These are phyloP conservation scores for Serpula lacrymans DNA, from an alignment of 768 basidiomycete species.

Conservation along the genomic window DNA sequence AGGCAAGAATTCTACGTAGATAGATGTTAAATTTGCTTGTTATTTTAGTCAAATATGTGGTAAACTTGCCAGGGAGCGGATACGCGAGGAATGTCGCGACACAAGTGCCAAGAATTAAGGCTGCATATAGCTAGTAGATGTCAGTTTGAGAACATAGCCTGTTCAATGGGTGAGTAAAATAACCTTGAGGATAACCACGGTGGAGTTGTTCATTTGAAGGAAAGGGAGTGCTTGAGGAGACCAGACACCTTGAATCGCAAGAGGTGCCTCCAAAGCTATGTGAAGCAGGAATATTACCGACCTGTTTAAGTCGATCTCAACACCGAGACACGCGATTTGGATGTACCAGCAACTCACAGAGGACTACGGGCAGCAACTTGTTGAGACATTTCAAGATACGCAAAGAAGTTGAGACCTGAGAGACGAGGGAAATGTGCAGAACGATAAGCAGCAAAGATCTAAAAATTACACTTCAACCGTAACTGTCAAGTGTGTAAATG, in stretches of 20 bases:
- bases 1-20: constrained; percentile 65
- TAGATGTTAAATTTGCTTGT: not conserved
- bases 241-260: constrained; percentile 75
- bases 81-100: constrained; percentile 61
- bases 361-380: constrained; percentile 33
- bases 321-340: not conserved
- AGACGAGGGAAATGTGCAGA: no score
- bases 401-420: constrained; percentile 20
- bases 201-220: constrained; percentile 79
- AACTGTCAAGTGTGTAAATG: no score
- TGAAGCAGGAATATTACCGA: constrained; percentile 75
- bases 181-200: constrained; percentile 73
- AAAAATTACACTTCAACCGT: no score
- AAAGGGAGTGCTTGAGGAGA: constrained; percentile 65
- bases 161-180: not conserved
- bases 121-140: constrained; percentile 58
- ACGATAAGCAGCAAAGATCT: no score
- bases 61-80: constrained; percentile 65
- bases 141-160: not conserved
- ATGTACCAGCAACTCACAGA: constrained; percentile 30
- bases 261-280: constrained; percentile 72
- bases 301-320: constrained; percentile 26
- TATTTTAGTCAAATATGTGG: no score
- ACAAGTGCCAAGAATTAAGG: constrained; percentile 60
- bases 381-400: constrained; percentile 18